Percentiles rank a stretch among this genome's conserved stretches.
Evolutionary conservation across 345 rosid species (phyloP).

Genomic region (Luvunga scandens): DNA sequence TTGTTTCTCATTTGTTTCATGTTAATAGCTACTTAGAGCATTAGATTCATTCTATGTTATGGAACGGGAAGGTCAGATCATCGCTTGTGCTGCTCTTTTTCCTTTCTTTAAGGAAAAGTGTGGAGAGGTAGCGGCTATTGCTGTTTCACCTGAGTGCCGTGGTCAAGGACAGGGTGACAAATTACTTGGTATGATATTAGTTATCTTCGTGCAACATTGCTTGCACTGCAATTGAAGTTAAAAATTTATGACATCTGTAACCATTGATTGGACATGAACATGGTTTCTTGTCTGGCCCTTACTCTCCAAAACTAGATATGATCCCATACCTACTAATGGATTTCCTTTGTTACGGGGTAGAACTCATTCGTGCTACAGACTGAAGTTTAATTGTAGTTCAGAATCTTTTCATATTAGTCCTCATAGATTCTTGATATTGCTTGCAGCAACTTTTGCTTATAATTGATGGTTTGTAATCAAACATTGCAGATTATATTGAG

Average conservation of each 20-base stretch:
- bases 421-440: not conserved
- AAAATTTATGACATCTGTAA: not conserved
- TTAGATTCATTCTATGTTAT: slow-evolving; percentile 65
- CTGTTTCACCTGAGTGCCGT: slow-evolving; percentile 86
- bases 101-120: slow-evolving; percentile 77
- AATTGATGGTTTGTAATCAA: slow-evolving; percentile 8
- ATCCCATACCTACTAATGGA: not conserved
- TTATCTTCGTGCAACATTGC: not conserved
- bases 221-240: not conserved
- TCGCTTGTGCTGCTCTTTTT: slow-evolving; percentile 92
- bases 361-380: not conserved
- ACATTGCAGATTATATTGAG: slow-evolving; percentile 73
- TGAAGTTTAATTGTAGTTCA: not conserved
- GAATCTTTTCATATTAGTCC: not conserved
- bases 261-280: not conserved
- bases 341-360: not conserved
- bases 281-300: not conserved
- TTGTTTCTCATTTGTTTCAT: slow-evolving; percentile 11
- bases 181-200: slow-evolving; percentile 59
- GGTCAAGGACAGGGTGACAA: slow-evolving; percentile 99
- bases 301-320: not conserved
- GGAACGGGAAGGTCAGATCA: slow-evolving; percentile 92
- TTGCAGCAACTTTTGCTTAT: not conserved
- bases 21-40: slow-evolving; percentile 57
- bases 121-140: slow-evolving; percentile 94